These are phyloP conservation scores for Dipteronia dyeriana DNA, from an alignment of 345 rosid genomes.

Conservation along the genomic window DNA sequence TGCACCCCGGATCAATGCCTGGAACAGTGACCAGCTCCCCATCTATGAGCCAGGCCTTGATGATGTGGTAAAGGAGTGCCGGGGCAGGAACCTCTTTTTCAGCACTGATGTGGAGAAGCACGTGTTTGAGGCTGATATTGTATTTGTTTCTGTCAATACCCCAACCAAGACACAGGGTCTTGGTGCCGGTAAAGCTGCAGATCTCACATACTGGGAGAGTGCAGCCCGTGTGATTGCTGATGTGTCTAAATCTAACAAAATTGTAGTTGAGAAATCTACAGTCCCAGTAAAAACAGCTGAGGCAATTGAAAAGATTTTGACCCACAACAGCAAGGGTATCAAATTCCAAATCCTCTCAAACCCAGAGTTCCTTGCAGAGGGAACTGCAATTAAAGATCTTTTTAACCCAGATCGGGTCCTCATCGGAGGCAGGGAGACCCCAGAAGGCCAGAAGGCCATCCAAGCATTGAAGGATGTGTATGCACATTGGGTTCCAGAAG, in stretches of 20 bases:
- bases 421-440: slow-evolving; percentile 89
- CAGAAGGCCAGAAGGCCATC: slow-evolving; percentile 81
- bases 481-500: slow-evolving; percentile 87
- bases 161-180: slow-evolving; percentile 90
- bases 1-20: slow-evolving; percentile 67
- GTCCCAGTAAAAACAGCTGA: slow-evolving; percentile 96
- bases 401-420: slow-evolving; percentile 81
- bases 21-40: slow-evolving; percentile 91
- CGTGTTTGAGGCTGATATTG: slow-evolving; percentile 78
- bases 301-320: slow-evolving; percentile 87
- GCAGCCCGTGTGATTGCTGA: slow-evolving; percentile 95
- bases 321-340: slow-evolving; percentile 92
- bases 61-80: slow-evolving; percentile 73
- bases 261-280: slow-evolving; percentile 93
- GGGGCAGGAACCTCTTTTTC: slow-evolving; percentile 90
- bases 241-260: slow-evolving; percentile 82
- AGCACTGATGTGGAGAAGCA: slow-evolving; percentile 91
- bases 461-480: slow-evolving; percentile 77
- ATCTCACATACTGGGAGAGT: slow-evolving; percentile 95
- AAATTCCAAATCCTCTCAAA: slow-evolving; percentile 91
- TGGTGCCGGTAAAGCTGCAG: slow-evolving; percentile 96
- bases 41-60: slow-evolving; percentile 95
- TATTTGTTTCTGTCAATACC: slow-evolving; percentile 89
- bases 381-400: slow-evolving; percentile 83
- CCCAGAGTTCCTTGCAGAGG: slow-evolving; percentile 97